Conservation (phyloP, 139 green algal genomes). For the Zygnema cylindricum region DNA sequence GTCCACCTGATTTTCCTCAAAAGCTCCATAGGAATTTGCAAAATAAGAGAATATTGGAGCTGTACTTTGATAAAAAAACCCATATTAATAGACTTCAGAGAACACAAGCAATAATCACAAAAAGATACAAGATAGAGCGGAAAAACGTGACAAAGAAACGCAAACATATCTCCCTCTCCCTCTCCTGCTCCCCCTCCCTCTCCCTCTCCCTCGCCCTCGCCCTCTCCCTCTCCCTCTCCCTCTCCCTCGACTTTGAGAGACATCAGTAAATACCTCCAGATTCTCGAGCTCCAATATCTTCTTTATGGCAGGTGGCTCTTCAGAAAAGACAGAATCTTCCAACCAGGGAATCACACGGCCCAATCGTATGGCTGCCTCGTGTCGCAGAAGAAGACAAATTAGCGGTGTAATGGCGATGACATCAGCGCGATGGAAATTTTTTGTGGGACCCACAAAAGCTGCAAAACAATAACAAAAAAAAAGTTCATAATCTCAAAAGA, state of each 20-base stretch:
- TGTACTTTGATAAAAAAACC: neutral
- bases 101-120: neutral
- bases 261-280: conserved; percentile 14
- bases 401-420: conserved; percentile 26
- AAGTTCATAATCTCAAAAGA: too few species aligned
- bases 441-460: neutral
- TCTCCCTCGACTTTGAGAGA: neutral
- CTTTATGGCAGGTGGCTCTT: neutral
- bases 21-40: too few species aligned
- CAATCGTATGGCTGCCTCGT: neutral
- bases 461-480: neutral
- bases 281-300: conserved; percentile 29
- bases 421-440: conserved; percentile 18
- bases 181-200: too few species aligned
- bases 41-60: neutral
- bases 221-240: neutral
- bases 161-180: neutral
- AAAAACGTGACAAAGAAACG: conserved; percentile 26
- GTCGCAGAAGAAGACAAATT: neutral
- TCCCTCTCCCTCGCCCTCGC: too few species aligned
- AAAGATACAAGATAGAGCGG: neutral
- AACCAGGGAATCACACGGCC: neutral
- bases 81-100: neutral
- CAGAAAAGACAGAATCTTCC: neutral
- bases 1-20: neutral